These are phyloP conservation scores for Annulohypoxylon moriforme DNA, from an alignment of 495 filamentous ascomycete species.

Conservation along the genomic window DNA sequence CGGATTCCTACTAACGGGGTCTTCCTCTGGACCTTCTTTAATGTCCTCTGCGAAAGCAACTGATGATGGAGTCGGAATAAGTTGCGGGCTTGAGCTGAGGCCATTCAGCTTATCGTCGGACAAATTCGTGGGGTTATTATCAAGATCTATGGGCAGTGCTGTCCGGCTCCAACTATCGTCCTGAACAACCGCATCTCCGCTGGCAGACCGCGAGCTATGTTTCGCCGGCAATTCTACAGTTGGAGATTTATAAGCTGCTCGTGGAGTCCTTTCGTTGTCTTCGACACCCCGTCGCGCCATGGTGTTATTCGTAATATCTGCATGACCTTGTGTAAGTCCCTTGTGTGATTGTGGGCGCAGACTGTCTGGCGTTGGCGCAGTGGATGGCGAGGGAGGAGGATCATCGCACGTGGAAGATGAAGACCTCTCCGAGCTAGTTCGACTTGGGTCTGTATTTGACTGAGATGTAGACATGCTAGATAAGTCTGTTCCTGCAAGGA, in stretches of 20 bases:
- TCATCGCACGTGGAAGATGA: conserved; percentile 61
- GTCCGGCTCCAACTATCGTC: conserved; percentile 54
- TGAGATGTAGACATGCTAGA: conserved; percentile 39
- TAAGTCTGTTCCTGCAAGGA: conserved; percentile 37
- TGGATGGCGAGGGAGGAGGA: conserved; percentile 53
- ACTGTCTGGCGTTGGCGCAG: conserved; percentile 59
- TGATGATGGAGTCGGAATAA: conserved; percentile 31
- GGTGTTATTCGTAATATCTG: neutral
- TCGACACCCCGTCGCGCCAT: conserved; percentile 5
- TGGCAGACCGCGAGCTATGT: conserved; percentile 18
- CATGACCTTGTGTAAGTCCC: conserved; percentile 31
- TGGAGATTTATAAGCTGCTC: conserved; percentile 11
- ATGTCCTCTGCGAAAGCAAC: conserved; percentile 36
- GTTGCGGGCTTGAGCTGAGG: conserved; percentile 14
- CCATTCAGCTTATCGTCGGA: conserved; percentile 1
- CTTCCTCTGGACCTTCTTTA: conserved; percentile 29
- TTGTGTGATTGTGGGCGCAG: conserved; percentile 59
- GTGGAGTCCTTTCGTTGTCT: conserved; percentile 16
- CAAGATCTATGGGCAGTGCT: conserved; percentile 50
- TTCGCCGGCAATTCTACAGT: conserved; percentile 23
- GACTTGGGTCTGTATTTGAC: conserved; percentile 47
- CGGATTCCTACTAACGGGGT: conserved; percentile 17
- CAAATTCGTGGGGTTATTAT: conserved; percentile 5
- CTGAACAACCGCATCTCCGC: conserved; percentile 12
- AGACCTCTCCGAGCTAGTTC: conserved; percentile 55